These are phyloP conservation scores for Venturia effusa DNA, from an alignment of 2,329 filamentous ascomycete species.

Conservation along the genomic window DNA sequence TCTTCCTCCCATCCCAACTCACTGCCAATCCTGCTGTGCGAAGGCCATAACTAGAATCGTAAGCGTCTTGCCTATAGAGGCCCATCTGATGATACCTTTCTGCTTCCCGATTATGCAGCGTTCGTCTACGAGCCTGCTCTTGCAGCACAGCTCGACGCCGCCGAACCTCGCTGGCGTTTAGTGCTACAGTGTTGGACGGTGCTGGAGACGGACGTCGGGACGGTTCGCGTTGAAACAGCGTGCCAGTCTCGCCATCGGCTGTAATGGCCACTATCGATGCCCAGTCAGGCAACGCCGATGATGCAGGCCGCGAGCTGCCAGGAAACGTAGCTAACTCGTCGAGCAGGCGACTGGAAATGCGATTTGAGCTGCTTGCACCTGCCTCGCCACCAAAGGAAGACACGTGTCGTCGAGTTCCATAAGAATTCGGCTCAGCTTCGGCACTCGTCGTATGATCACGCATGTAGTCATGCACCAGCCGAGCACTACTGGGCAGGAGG, in stretches of 20 bases:
- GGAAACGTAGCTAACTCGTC: neutral
- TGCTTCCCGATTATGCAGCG: neutral
- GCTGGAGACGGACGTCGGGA: neutral
- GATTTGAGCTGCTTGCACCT: neutral
- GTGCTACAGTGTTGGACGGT: neutral
- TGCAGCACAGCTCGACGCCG: neutral
- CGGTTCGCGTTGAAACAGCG: neutral
- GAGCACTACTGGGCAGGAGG: neutral
- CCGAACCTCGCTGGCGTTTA: neutral
- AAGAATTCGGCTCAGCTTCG: neutral
- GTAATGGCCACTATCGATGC: neutral
- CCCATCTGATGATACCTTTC: neutral
- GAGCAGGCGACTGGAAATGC: neutral
- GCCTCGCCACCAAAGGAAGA: neutral
- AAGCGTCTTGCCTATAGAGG: neutral
- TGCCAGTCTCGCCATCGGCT: neutral
- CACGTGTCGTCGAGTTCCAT: neutral
- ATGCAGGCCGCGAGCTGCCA: neutral
- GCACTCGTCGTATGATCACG: neutral
- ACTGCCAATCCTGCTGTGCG: constrained; percentile 14
- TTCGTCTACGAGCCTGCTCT: neutral
- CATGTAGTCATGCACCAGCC: constrained; percentile 6
- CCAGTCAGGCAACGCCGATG: neutral
- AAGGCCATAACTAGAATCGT: constrained; percentile 8
- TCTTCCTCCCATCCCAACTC: constrained; percentile 13